Base-by-base conservation (phyloP, 2,329 filamentous ascomycete species). In the Polychaeton citri region DNA sequence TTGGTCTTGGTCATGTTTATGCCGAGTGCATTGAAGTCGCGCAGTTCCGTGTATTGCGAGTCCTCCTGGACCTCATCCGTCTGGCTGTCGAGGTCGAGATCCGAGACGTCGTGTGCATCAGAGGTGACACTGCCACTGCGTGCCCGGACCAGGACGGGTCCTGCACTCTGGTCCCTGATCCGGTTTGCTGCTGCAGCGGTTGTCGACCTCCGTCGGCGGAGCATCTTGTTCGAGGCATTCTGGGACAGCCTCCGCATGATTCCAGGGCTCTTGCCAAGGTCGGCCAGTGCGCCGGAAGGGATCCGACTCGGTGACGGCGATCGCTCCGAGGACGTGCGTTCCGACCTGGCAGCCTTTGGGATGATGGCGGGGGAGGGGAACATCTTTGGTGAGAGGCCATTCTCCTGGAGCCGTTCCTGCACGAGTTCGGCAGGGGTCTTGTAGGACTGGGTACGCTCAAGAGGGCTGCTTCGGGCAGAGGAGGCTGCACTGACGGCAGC, bases 221-320 rank as follows among this genome's bases (percentile, higher is more conserved):
- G 79, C 24, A 28, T 28, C 61, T 70, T 78, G 58, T 74, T 79
- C 32, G 75, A 76, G 5, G 86, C 84, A 42, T 80, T 77, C 48
- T 81, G 83, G 20, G 90, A 96, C 16, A 95, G 65, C 43, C 87
- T 75, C 43, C 90, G 77, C 46, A 96, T 92, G 38, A 96, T 61
- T 34, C 71, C 71, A 19, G 49, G 72, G 21, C 71, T 73, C 50
- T 76, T 74, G 51, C 66, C 70, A 35, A 69, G 69, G 41, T 82
- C 76, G 33, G 71, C 73, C 51, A 83, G 72, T 5, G 80, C 77
- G 46, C 65, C 75, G 18, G 63, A 57, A 26, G 59, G 55, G 13
- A 55, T 59, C n/a, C 58, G 50, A 30, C 52, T 55, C 20, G 64
- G 60, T 51, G 75, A 77, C 5, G 73, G 68, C 46, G 52, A 72